Base-by-base conservation (phyloP, 2,329 filamentous ascomycete genomes). In the Trichoderma guizhouense region DNA sequence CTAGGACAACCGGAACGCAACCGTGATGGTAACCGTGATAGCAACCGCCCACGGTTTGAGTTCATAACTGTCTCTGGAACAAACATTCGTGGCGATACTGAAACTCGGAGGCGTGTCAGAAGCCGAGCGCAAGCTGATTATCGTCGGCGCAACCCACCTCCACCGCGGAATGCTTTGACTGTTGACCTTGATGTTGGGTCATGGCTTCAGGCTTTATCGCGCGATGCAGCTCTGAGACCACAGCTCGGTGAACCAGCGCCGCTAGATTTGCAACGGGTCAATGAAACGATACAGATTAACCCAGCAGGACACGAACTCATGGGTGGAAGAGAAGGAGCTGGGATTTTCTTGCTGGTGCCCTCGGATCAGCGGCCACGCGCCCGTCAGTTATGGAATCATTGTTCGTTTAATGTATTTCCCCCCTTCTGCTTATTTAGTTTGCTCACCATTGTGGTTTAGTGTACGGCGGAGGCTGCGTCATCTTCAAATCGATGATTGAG, bases 401-500 rank as follows among this genome's bases (percentile, higher is more conserved):
- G 66, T 69, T 61, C 55, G 66, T 69, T 8, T 3, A 30, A 21
- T 51, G 4, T 11, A 5, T 51, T 7, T 21, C 7, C 24, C 26
- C 53, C 9, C 24, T 15, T 30, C 5, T 39, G 11, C 21, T 11
- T 12, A n/a, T 5, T n/a, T 34, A 7, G 26, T 26, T 51, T 61
- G 14, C 53, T 60, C 28, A 60, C 2, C 18, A 12, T 5, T 26
- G 9, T 26, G 8, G 6, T 61, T 12, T 11, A 69, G 66, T 69
- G 24, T 69, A 69, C 18, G 66, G 47, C 12, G 63, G 66, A 51
- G 36, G 66, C 36, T 69, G 66, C 15, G 66, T 69, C n/a, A 47
- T 69, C 66, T 69, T 69, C 66, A 69, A 69, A 26, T 61, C 66
- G 0, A 69, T 69, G 66, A 61, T 69, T 34, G 66, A 69, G 28